A percentile compares a stretch with the other conserved stretches of the same genome.
Evolutionary conservation across 2,329 filamentous ascomycete genomes (phyloP).

Genomic region (Diaporthe batatas): DNA sequence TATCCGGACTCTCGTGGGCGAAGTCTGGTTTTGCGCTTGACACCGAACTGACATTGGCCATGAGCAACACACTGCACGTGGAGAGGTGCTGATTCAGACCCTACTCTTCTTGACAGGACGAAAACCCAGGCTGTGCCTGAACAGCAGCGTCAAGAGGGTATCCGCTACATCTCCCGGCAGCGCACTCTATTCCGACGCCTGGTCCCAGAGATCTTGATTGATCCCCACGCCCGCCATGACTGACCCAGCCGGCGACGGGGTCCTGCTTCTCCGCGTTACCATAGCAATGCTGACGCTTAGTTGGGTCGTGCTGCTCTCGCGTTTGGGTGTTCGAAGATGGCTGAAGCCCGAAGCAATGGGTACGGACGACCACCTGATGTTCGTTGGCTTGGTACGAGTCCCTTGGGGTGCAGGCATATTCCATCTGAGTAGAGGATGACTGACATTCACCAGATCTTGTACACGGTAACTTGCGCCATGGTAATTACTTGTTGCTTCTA

Average conservation of each 20-base stretch:
- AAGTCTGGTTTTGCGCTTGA: neutral
- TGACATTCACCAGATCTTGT: constrained; percentile 45
- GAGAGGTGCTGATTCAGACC: neutral
- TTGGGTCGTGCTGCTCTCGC: constrained; percentile 46
- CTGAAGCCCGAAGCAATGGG: constrained; percentile 46
- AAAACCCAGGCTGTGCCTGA: neutral
- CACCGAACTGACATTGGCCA: neutral
- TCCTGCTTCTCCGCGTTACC: constrained; percentile 46
- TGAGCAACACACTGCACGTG: neutral
- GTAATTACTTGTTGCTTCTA: constrained; percentile 49
- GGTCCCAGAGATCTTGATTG: neutral
- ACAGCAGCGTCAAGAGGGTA: neutral
- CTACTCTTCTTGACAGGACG: neutral
- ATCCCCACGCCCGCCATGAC: constrained; percentile 43
- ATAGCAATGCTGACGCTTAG: constrained; percentile 45
- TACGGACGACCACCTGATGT: constrained; percentile 48
- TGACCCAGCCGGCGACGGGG: constrained; percentile 46
- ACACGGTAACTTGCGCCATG: constrained; percentile 46
- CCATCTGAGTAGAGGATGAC: neutral
- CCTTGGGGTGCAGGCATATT: neutral
- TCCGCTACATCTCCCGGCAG: neutral
- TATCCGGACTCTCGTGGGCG: neutral
- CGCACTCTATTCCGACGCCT: neutral
- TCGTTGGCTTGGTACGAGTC: constrained; percentile 46
- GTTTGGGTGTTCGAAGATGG: constrained; percentile 46